Percentiles rank a stretch among this genome's conserved stretches.
phyloP scores from a whole-genome alignment of 169 alveolate species.

The Plasmodium billcollinsi region DNA sequence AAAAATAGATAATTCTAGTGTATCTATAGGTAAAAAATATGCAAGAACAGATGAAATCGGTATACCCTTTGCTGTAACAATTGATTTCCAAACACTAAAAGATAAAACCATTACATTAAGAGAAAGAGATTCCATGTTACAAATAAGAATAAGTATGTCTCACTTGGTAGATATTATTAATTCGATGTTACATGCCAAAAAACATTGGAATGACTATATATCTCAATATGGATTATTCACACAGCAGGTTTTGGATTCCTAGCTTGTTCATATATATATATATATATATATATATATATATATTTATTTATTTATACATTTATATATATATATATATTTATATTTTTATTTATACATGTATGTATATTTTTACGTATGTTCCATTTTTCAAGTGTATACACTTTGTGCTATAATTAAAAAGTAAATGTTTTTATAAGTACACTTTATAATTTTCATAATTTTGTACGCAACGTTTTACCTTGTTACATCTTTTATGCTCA shows the following conservation, averaged over 20 bases:
- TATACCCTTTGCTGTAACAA: slow-evolving; percentile 97
- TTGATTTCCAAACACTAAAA: slow-evolving; percentile 94
- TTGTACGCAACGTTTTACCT: too few species aligned
- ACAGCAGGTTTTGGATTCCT: slow-evolving; percentile 73
- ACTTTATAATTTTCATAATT: too few species aligned
- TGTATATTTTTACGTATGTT: too few species aligned
- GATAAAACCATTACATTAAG: slow-evolving; percentile 96
- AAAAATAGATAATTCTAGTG: slow-evolving; percentile 94
- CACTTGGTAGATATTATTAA: slow-evolving; percentile 79
- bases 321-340: too few species aligned
- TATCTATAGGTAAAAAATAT: slow-evolving; percentile 95
- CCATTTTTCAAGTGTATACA: too few species aligned
- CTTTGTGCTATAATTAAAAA: too few species aligned
- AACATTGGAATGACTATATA: slow-evolving; percentile 84
- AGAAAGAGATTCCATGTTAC: slow-evolving; percentile 95
- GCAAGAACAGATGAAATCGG: slow-evolving; percentile 99
- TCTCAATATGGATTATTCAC: slow-evolving; percentile 79
- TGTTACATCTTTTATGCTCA: too few species aligned
- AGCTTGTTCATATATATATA: too few species aligned
- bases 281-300: too few species aligned
- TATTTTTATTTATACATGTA: too few species aligned
- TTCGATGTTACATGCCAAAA: slow-evolving; percentile 73
- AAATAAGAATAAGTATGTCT: slow-evolving; percentile 90
- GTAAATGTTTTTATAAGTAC: too few species aligned
- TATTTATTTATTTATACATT: too few species aligned